Evolutionary conservation across 306 rosid species (phyloP), one percentile per base, ranked within the genome.

Genomic region (Hippophae tibetana): DNA sequence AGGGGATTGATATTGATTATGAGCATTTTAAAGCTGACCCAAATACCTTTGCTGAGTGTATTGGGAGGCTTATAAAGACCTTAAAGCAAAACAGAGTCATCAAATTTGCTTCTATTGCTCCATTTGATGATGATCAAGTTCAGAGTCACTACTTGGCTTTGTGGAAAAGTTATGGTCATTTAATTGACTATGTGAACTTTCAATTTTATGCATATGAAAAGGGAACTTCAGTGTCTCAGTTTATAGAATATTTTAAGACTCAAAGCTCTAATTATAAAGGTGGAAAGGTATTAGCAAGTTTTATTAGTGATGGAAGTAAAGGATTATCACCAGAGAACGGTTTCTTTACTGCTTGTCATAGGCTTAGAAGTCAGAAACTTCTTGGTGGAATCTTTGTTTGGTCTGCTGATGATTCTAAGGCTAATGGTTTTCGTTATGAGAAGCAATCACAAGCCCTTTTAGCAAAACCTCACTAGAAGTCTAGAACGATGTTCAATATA

Each of bases 401-500:
- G 95, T 84, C 82, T 26, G 95, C 94, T n/a, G 97, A 89, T 76
- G 95, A 86, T 12, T 86, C 97, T 12, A 71, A 51, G 85, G 75
- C 51, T 7, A 71, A 69, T 55, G 82, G 78, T 10, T 84, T 89
- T 56, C 79, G 65, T 13, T 86, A 74, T 60, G 97, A 89, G 82
- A 84, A 80, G 69, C 79, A 70, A 58, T 75, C 94, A 11, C 94
- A 82, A 14, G 73, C 79, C 0, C 84, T 89, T 52, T 72, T 89
- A 52, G 89, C 87, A 31, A 3, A n/a, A 40, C 64, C 70, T 1
- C 13, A 74, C 11, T 76, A 77, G 73, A 31, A 18, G 38, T 31
- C 23, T 18, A 18, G 23, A 18, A 18, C 23, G 38, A 31, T 31
- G 38, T 31, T 31, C 38, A 31, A 1, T 31, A 31, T 31, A 31